Conservation (phyloP, 305 asterid genomes). For the Solanum aculeatissimum region DNA sequence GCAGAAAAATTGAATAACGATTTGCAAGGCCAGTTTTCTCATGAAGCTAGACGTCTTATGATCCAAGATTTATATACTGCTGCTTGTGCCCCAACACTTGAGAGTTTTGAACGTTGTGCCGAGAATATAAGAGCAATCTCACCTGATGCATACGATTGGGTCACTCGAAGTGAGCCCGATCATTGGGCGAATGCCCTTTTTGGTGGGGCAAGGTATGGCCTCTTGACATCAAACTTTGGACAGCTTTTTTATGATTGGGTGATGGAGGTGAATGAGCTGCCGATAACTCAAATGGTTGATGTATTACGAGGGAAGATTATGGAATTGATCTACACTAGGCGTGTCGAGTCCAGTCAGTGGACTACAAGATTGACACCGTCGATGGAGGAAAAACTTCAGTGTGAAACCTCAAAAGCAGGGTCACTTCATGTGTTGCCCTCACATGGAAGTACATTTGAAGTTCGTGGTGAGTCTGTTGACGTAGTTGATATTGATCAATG, state of each 20-base stretch:
- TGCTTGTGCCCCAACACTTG: conserved; percentile 9
- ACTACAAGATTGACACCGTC: conserved; percentile 3
- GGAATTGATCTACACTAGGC: conserved; percentile 12
- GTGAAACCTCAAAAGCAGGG: conserved; percentile 3
- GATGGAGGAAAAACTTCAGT: conserved; percentile 8
- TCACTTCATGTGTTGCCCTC: conserved; percentile 3
- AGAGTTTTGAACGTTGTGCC: neutral
- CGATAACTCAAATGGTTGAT: conserved; percentile 11
- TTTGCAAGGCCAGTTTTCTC: conserved; percentile 8
- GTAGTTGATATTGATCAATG: conserved; percentile 8
- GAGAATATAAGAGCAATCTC: conserved; percentile 12
- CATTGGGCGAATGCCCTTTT: conserved; percentile 13
- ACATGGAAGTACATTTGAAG: conserved; percentile 9
- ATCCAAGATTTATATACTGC: conserved; percentile 13
- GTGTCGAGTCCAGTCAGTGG: conserved; percentile 9
- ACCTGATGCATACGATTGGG: conserved; percentile 12
- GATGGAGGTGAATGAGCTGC: conserved; percentile 6
- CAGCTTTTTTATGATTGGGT: conserved; percentile 11
- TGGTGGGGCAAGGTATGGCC: conserved; percentile 9
- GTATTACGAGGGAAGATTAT: conserved; percentile 9
- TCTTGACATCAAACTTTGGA: conserved; percentile 9
- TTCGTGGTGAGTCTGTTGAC: conserved; percentile 5
- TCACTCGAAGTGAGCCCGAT: conserved; percentile 6
- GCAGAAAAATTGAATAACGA: conserved; percentile 10
- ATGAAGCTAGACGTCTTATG: conserved; percentile 12